Base-by-base conservation (phyloP, 73 alveolate genomes). In the Paramecium biaurelia region DNA sequence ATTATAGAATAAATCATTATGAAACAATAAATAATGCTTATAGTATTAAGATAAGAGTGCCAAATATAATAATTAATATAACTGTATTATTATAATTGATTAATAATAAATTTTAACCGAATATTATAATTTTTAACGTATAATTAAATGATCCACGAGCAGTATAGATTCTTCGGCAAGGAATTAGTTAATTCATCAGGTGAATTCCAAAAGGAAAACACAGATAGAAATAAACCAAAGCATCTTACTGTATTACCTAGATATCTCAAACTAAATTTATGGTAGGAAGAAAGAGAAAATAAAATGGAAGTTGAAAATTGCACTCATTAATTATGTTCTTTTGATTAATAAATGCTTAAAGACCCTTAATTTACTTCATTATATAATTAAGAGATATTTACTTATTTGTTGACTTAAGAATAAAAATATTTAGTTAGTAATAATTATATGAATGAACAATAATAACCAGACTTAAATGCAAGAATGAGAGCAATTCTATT, bases 401-500 rank as follows among this genome's bases (percentile, higher is more conserved):
- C 70, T 4, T 43, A 79, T 45, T 63, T 79, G 20, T 42, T 41
- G 24, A 18, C 47, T 30, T 18, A 79, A 79, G 90, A 79, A 79
- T 23, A 38, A 10, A 79, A 79, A 45, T 79, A 79, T 24, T 21
- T 79, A 38, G 72, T 79, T 72, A 23, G 57, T 63, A 24, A 38
- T 18, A 43, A 47, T 79, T 79, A 79, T 45, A 47, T 79, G 90
- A 41, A 58, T 43, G 45, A 38, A 23, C 34, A 89, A 72, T 72
- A 92, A 23, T 92, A 93, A 92, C 85, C 93, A 30, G 97, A 95
- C 85, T 92, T 95, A 34, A 93, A 93, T 70, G 96, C 94, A 7
- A 93, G 93, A 85, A 95, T 95, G 98, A 90, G 98, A 86, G 92
- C 96, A 85, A 95, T 95, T 1, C 76, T 95, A 42, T 86, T 95